Evolutionary conservation across 345 rosid genomes (phyloP), one percentile per base, ranked within the genome.

Genomic region (Psidium friedrichsthalianum): DNA sequence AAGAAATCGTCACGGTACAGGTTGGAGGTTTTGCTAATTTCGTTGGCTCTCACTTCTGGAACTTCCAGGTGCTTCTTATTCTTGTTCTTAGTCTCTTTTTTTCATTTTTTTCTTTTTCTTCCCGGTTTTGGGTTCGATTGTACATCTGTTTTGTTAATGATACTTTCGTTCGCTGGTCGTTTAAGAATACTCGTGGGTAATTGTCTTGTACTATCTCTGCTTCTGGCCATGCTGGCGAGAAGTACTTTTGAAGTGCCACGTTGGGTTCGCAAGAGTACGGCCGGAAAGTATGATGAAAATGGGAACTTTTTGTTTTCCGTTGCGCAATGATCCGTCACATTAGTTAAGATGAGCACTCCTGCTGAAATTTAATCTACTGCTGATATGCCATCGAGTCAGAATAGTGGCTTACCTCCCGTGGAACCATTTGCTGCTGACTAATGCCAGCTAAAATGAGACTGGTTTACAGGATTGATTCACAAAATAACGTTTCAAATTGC

Each of bases 11-110:
- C 82, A 95, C 95, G 40, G 84, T 96, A 76, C 99, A 97, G 91
- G 93, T 93, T 11, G 99, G 99, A 44, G 94, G 93, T 6, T 95
- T 93, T 32, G 96, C 99, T 5, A 95, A 96, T 90, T 97, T 94
- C 88, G 81, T 96, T n/a, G 99, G 99, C 83, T 97, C 99, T 82
- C 98, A 97, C 89, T 96, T 96, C 89, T 96, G 99, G 99, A 97
- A 97, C 90, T 94, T 97, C 87, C 99, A 97, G 98, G 98, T 96
- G 54, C 42, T 27, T 54, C 64, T 83, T 13, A 10, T 40, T 8
- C 51, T 82, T 40, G 29, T 57, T 56, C 18, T 13, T n/a, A 29
- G 42, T 78, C 11, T 8, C 9, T 20, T 85, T 78, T 81, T 13
- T 11, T 78, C 36, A 36, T 2, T 5, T 87, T 5, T 87, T 55